A percentile compares a stretch with the other conserved stretches of the same genome.
These are phyloP conservation scores for Paratinospora sagittata DNA, from an alignment of 164 flowering plant species.

Conservation along the genomic window DNA sequence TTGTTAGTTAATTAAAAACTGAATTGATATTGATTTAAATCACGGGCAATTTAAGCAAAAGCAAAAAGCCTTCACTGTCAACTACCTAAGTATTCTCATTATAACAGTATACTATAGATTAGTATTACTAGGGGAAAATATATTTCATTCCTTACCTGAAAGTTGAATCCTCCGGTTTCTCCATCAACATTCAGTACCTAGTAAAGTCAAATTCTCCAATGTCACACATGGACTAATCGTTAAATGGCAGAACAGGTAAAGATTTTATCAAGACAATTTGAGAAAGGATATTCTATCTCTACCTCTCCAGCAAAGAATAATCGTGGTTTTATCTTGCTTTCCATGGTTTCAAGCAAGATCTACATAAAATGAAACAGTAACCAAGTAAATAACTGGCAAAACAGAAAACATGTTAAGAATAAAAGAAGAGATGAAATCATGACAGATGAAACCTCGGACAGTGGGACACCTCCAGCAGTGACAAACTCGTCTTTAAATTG, in stretches of 20 bases:
- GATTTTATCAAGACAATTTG: neutral
- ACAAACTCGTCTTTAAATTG: constrained; percentile 98
- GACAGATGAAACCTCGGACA: constrained; percentile 68
- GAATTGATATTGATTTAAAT: too few species aligned
- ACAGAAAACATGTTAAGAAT: neutral
- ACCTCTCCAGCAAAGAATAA: constrained; percentile 97
- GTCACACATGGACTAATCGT: neutral
- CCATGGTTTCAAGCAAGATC: constrained; percentile 80
- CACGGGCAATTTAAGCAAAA: too few species aligned
- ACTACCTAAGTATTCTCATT: too few species aligned
- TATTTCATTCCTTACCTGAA: constrained; percentile 52
- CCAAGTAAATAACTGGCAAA: neutral
- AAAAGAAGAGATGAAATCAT: constrained; percentile 7
- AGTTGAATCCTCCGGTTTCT: constrained; percentile 98
- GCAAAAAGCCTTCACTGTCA: too few species aligned
- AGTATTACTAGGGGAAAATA: too few species aligned
- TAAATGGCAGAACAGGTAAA: neutral
- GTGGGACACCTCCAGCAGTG: constrained; percentile 93
- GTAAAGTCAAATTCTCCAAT: constrained; percentile 3
- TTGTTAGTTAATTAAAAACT: too few species aligned
- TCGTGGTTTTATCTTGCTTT: constrained; percentile 57
- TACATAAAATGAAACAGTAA: constrained; percentile 23
- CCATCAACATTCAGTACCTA: constrained; percentile 93
- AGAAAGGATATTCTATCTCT: constrained; percentile 48
- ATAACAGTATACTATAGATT: too few species aligned